Evolutionary conservation across 2,329 filamentous ascomycete species (phyloP).

Genomic region (Thielaviopsis populi): DNA sequence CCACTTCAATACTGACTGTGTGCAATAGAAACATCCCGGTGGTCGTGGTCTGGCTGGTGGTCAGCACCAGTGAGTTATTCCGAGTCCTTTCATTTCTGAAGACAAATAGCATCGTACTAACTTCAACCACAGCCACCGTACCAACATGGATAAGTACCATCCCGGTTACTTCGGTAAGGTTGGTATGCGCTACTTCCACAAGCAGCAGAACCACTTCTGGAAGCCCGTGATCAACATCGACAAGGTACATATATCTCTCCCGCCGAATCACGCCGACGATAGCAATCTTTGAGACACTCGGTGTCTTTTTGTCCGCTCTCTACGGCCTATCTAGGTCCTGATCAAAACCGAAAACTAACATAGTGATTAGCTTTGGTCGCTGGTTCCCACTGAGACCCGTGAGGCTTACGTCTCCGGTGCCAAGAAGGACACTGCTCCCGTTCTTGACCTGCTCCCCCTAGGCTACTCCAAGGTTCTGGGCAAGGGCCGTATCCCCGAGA

Average conservation of each 20-base stretch:
- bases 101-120: conserved; percentile 4
- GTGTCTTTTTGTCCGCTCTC: not conserved
- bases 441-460: conserved; percentile 92
- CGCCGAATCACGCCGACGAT: not conserved
- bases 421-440: conserved; percentile 83
- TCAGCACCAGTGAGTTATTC: conserved; percentile 58
- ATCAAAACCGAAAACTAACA: conserved; percentile 21
- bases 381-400: conserved; percentile 84
- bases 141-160: conserved; percentile 51
- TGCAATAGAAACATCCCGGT: conserved; percentile 54
- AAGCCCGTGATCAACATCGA: conserved; percentile 98
- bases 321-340: not conserved
- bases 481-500: conserved; percentile 87
- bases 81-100: not conserved
- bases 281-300: not conserved
- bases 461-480: conserved; percentile 98
- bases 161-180: conserved; percentile 99
- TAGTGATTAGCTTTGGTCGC: conserved; percentile 64
- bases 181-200: conserved; percentile 94
- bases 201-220: conserved; percentile 91
- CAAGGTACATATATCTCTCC: conserved; percentile 48
- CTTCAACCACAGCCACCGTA: conserved; percentile 15
- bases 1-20: conserved; percentile 10
- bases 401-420: conserved; percentile 72
- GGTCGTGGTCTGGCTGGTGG: conserved; percentile 88